Percentiles rank a stretch among this genome's conserved stretches.
These are phyloP conservation scores for Chlamydomonas applanata DNA, from an alignment of 139 green algal genomes.

Conservation along the genomic window DNA sequence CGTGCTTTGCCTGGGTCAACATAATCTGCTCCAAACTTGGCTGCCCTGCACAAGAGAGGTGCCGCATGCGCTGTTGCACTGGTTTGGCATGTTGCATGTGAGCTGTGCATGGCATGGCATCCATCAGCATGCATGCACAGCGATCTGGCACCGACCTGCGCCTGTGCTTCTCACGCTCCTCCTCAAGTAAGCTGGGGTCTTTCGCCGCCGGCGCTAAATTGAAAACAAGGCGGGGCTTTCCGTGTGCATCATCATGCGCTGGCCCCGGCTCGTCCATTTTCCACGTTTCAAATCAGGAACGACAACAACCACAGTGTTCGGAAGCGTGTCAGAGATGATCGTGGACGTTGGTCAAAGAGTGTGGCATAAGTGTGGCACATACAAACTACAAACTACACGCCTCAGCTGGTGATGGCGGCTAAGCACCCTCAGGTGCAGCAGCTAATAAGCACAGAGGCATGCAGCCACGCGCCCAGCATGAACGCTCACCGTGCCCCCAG, in stretches of 20 bases:
- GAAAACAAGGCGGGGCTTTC: slow-evolving; percentile 28
- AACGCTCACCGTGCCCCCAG: no score
- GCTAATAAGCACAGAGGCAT: no score
- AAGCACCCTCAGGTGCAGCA: no score
- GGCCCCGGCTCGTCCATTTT: background rate
- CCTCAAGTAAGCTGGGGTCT: slow-evolving; percentile 30
- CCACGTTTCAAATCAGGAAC: background rate
- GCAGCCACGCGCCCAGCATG: no score
- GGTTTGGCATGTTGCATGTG: background rate
- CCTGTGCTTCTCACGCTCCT: slow-evolving; percentile 58
- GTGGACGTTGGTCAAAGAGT: no score
- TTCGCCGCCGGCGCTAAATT: slow-evolving; percentile 24
- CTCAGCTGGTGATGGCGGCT: no score
- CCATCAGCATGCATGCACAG: background rate
- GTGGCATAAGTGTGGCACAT: background rate
- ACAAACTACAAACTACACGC: no score
- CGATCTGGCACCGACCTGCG: slow-evolving; percentile 21
- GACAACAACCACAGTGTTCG: no score
- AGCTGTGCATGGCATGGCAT: background rate
- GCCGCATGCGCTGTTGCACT: background rate
- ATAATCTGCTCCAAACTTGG: slow-evolving; percentile 47
- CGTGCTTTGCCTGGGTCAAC: slow-evolving; percentile 29
- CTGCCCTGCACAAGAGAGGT: background rate
- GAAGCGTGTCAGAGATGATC: background rate
- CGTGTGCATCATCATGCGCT: background rate